Conservation (phyloP, 495 filamentous ascomycete genomes). For the Daldinia vernicosa region DNA sequence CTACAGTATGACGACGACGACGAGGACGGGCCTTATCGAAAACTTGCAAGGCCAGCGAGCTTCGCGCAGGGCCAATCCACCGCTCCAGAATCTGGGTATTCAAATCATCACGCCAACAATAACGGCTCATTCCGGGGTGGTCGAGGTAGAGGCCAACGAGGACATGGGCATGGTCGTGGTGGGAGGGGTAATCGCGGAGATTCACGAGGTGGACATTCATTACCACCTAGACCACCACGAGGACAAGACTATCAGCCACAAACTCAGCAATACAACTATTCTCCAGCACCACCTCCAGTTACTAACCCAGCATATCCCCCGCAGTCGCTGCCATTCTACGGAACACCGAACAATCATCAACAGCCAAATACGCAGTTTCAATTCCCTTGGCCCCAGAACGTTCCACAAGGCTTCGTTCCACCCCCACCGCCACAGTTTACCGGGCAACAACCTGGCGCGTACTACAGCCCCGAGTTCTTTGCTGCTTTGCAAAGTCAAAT, state of each 20-base stretch:
- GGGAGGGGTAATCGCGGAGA: slow-evolving; percentile 48
- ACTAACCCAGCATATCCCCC: slow-evolving; percentile 30
- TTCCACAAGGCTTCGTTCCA: slow-evolving; percentile 41
- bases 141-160: slow-evolving; percentile 56
- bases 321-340: slow-evolving; percentile 34
- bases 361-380: slow-evolving; percentile 32
- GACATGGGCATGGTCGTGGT: slow-evolving; percentile 54
- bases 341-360: slow-evolving; percentile 32
- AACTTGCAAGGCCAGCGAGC: slow-evolving; percentile 69
- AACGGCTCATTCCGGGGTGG: slow-evolving; percentile 56
- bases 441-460: slow-evolving; percentile 44
- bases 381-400: slow-evolving; percentile 42
- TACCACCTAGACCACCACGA: slow-evolving; percentile 45
- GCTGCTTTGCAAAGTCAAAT: slow-evolving; percentile 54
- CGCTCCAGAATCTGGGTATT: slow-evolving; percentile 43
- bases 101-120: slow-evolving; percentile 24
- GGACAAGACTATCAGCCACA: slow-evolving; percentile 44
- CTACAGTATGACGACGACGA: slow-evolving; percentile 66
- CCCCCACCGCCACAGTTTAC: slow-evolving; percentile 44
- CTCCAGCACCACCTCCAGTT: slow-evolving; percentile 23
- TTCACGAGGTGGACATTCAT: slow-evolving; percentile 48
- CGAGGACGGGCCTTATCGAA: slow-evolving; percentile 73
- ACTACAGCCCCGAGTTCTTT: slow-evolving; percentile 74
- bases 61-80: slow-evolving; percentile 53
- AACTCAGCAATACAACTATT: slow-evolving; percentile 37